Evolutionary conservation across 2,329 filamentous ascomycete genomes (phyloP).

Genomic region (Xylaria sp.): DNA sequence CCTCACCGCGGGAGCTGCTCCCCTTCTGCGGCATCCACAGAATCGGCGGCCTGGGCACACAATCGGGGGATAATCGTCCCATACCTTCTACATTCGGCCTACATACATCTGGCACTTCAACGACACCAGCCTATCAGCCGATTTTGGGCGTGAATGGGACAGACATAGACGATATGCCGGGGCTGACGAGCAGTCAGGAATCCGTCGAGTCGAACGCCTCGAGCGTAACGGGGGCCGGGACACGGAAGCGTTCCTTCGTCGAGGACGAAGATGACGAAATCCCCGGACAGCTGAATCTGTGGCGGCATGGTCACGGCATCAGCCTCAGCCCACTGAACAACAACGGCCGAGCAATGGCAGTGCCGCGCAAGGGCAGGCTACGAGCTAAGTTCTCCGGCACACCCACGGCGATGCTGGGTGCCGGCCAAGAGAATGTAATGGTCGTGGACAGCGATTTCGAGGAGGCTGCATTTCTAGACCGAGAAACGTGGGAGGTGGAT

Average conservation of each 20-base stretch:
- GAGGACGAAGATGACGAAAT: slow-evolving; percentile 55
- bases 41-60: slow-evolving; percentile 72
- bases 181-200: slow-evolving; percentile 66
- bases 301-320: slow-evolving; percentile 46
- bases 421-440: slow-evolving; percentile 59
- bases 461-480: slow-evolving; percentile 73
- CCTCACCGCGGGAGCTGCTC: slow-evolving; percentile 68
- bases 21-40: slow-evolving; percentile 86
- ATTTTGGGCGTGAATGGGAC: slow-evolving; percentile 34
- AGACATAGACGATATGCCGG: slow-evolving; percentile 51
- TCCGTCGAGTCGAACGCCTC: slow-evolving; percentile 54
- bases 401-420: slow-evolving; percentile 37
- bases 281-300: slow-evolving; percentile 39
- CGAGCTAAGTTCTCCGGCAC: slow-evolving; percentile 39
- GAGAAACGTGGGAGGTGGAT: slow-evolving; percentile 52
- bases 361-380: slow-evolving; percentile 51
- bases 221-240: slow-evolving; percentile 32
- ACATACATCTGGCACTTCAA: slow-evolving; percentile 20
- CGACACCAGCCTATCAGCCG: slow-evolving; percentile 27
- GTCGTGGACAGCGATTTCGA: slow-evolving; percentile 67
- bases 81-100: slow-evolving; percentile 36
- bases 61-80: slow-evolving; percentile 56
- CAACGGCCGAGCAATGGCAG: slow-evolving; percentile 59
- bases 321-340: slow-evolving; percentile 53
- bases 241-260: slow-evolving; percentile 61